Conservation (phyloP, 2,329 filamentous ascomycete genomes). For the Achaetomium macrosporum region DNA sequence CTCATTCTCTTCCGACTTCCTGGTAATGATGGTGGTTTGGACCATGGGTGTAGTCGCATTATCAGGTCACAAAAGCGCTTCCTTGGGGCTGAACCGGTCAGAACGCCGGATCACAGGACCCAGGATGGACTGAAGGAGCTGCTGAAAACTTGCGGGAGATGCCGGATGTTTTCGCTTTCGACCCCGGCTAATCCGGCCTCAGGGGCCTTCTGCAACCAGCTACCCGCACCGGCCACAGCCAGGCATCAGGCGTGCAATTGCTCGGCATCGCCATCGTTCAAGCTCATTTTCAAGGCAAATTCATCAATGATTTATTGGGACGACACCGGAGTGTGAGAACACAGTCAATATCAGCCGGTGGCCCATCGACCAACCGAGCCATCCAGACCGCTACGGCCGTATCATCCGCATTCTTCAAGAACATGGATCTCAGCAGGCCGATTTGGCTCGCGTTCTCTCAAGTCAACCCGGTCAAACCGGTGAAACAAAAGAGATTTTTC, state of each 20-base stretch:
- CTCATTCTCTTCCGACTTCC: constrained; percentile 12
- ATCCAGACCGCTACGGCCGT: constrained; percentile 60
- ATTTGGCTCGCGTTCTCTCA: constrained; percentile 61
- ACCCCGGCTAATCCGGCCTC: constrained; percentile 70
- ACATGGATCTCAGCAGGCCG: constrained; percentile 61
- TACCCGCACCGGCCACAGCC: constrained; percentile 38
- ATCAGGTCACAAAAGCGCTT: constrained; percentile 44
- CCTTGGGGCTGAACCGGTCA: constrained; percentile 55
- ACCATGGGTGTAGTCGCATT: constrained; percentile 43
- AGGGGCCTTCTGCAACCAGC: constrained; percentile 61
- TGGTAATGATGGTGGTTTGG: constrained; percentile 41
- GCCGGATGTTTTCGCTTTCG: constrained; percentile 62
- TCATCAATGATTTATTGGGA: constrained; percentile 68
- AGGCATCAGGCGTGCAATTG: constrained; percentile 44
- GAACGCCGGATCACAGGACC: constrained; percentile 49
- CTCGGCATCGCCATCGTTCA: constrained; percentile 32
- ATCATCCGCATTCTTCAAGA: constrained; percentile 51
- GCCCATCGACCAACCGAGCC: constrained; percentile 55
- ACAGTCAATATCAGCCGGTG: constrained; percentile 60
- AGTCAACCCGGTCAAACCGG: constrained; percentile 59
- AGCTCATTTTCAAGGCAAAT: constrained; percentile 36
- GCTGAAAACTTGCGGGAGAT: constrained; percentile 63
- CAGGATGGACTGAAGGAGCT: constrained; percentile 56
- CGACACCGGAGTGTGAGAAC: constrained; percentile 57
- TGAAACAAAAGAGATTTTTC: constrained; percentile 67